Conservation (phyloP, 306 rosid species). For the Glycine latifolia region DNA sequence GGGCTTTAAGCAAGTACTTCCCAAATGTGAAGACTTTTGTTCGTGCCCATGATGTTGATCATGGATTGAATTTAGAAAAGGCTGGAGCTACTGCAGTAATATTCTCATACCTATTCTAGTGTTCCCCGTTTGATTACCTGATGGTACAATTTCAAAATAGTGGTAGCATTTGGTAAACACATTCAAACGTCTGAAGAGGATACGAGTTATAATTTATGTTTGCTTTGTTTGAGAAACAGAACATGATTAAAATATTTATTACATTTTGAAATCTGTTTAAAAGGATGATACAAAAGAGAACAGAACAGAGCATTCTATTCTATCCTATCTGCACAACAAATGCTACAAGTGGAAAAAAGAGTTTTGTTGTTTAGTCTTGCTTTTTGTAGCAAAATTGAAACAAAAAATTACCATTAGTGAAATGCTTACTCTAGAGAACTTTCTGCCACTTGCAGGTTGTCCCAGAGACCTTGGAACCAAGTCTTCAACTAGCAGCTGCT, state of each 20-base stretch:
- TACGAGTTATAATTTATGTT: background rate
- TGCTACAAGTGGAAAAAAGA: background rate
- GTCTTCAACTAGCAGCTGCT: constrained; percentile 99
- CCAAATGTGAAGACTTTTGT: constrained; percentile 99
- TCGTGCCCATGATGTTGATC: constrained; percentile 99
- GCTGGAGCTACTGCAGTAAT: constrained; percentile 99
- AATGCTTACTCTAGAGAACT: constrained; percentile 29
- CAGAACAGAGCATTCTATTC: background rate
- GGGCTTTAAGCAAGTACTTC: constrained; percentile 99
- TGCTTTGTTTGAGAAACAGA: background rate
- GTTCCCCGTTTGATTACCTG: constrained; percentile 39
- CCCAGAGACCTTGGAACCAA: constrained; percentile 99
- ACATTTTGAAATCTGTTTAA: background rate
- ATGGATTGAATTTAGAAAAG: constrained; percentile 98
- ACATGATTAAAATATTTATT: background rate
- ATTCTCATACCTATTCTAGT: constrained; percentile 39
- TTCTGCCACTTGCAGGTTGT: constrained; percentile 76
- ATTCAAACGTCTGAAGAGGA: background rate
- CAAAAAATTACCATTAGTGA: constrained; percentile 11
- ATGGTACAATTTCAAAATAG: background rate
- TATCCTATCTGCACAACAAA: background rate
- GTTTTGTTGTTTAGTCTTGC: constrained; percentile 21
- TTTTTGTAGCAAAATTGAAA: constrained; percentile 27
- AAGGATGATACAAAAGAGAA: background rate
- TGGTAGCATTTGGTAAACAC: background rate